Evolutionary conservation across 2,329 filamentous ascomycete species (phyloP).

Genomic region (Pestalotiopsis sp.): DNA sequence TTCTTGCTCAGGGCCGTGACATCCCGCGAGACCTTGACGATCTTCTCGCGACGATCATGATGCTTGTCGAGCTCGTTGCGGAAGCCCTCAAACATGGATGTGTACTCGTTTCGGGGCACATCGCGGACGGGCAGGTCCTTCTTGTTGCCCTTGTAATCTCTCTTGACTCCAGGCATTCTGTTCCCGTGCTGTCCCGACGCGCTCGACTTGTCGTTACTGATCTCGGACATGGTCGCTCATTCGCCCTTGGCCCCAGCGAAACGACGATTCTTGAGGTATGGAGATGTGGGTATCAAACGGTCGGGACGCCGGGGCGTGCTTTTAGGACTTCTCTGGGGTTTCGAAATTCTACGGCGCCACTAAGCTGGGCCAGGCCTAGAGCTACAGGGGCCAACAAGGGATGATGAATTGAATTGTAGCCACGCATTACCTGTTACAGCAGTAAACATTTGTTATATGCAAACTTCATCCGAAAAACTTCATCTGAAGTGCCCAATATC

Average conservation of each 20-base stretch:
- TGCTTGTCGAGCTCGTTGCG: constrained; percentile 90
- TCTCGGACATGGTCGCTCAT: background rate
- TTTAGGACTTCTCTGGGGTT: background rate
- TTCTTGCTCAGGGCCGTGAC: constrained; percentile 96
- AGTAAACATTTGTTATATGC: background rate
- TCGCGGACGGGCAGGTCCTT: constrained; percentile 36
- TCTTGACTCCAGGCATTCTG: constrained; percentile 48
- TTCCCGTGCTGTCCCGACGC: constrained; percentile 18
- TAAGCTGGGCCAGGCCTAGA: background rate
- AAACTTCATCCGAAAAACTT: background rate
- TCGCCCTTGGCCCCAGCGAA: background rate
- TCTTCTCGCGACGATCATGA: constrained; percentile 85
- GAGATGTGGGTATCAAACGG: background rate
- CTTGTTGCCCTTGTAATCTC: constrained; percentile 54
- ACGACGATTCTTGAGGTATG: constrained; percentile 5
- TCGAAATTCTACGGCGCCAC: background rate
- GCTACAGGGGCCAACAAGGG: background rate
- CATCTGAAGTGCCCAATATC: background rate
- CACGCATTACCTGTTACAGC: background rate
- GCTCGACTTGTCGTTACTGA: background rate
- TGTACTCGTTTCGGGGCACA: constrained; percentile 49
- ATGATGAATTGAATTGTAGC: background rate
- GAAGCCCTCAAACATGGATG: constrained; percentile 82
- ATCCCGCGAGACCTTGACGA: constrained; percentile 89
- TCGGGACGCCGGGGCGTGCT: background rate